Evolutionary conservation across 345 rosid species (phyloP), one percentile per base, ranked within the genome.

Genomic region (Noccaea bulbosa): DNA sequence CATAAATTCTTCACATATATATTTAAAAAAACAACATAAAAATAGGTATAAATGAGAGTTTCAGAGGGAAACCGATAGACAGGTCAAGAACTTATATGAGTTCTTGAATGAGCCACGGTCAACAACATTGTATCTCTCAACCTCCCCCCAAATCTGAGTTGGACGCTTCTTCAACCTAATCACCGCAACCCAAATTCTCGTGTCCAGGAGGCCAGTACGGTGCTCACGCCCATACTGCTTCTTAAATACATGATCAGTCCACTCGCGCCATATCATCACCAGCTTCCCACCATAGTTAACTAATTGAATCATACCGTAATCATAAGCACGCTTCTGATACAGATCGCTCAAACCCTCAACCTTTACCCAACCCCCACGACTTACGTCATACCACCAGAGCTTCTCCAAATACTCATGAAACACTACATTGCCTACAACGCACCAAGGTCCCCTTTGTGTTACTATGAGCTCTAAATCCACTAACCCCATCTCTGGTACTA

Each of bases 91-190:
- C 17, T 17, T 44, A 46, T 45, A 33, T 12, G 24, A 46, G 3
- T 3, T 15, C 17, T 17, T 44, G 35, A 34, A 33, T 12, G 24
- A 46, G 5, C 5, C 11, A 27, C 4, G 38, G 45, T 8, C 35
- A 54, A 54, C 6, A n/a, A 16, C n/a, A 34, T 35, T 7, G 6
- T 30, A 30, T 3, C 17, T 38, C 7, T 53, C 58, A 7, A 53
- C 7, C 58, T 30, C 58, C 8, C 58, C 58, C 38, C 10, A n/a
- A 32, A 33, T 33, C 2, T 2, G 14, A n/a, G 22, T 33, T 3
- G 14, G 40, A 32, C 59, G 59, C 40, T 8, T 54, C 40, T 54
- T 39, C 59, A 54, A 8, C 59, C 45, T 32, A 53, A 53, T 30
- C 6, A 53, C 32, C 1, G 14, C 45, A 37, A 37, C 37, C 4